A percentile compares a stretch with the other conserved stretches of the same genome.
Evolutionary conservation across 1,139 yeast genomes (phyloP).

Genomic region (Tardiomyces blankii): DNA sequence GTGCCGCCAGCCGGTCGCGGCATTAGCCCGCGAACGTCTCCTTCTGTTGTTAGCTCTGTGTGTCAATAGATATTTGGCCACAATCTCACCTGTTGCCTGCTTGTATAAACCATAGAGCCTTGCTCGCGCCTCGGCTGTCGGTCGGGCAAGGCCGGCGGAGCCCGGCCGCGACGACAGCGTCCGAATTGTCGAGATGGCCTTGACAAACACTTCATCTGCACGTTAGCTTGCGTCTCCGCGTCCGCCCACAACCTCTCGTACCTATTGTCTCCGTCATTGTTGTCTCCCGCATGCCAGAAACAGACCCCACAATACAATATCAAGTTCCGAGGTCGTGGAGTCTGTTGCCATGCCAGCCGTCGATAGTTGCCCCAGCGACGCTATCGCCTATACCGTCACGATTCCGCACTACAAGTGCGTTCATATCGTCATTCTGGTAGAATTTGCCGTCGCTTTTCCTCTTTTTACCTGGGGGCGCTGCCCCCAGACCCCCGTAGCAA

Average conservation of each 20-base stretch:
- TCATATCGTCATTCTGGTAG: too few relatives aligned
- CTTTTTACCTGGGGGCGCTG: too few relatives aligned
- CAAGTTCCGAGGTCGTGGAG: too few relatives aligned
- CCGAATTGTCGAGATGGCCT: constrained; percentile 70
- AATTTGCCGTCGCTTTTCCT: too few relatives aligned
- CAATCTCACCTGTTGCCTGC: constrained; percentile 54
- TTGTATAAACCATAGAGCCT: constrained; percentile 72
- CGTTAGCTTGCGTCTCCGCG: not conserved
- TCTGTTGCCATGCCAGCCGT: too few relatives aligned
- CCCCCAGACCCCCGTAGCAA: too few relatives aligned
- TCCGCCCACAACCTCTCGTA: not conserved
- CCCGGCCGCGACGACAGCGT: constrained; percentile 60
- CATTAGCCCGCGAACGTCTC: constrained; percentile 61
- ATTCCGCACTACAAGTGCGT: too few relatives aligned
- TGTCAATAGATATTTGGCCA: not conserved
- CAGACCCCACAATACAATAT: too few relatives aligned
- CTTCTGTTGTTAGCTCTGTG: constrained; percentile 33
- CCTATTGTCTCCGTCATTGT: not conserved
- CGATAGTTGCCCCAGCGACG: too few relatives aligned
- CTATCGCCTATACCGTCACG: too few relatives aligned
- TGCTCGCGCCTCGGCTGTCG: constrained; percentile 64
- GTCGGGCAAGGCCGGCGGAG: constrained; percentile 64
- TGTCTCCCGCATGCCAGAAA: too few relatives aligned
- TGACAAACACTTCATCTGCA: constrained; percentile 63
- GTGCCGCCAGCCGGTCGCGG: constrained; percentile 51